Evolutionary conservation across 179 eudicot species (phyloP).

Genomic region (Silene vulgaris): DNA sequence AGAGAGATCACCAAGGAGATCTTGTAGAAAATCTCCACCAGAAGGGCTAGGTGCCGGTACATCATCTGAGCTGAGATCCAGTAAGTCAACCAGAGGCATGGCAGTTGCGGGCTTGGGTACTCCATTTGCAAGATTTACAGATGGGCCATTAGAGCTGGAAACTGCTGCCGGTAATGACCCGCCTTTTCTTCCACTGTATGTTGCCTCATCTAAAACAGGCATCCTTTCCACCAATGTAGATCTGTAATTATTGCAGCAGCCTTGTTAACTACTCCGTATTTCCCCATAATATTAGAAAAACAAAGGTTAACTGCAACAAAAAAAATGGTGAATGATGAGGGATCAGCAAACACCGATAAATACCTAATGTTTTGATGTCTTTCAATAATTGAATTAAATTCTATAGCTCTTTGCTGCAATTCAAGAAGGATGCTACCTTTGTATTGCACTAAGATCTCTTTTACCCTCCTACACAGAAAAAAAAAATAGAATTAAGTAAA

Average conservation of each 20-base stretch:
- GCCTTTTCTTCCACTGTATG: slow-evolving; percentile 62
- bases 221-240: slow-evolving; percentile 79
- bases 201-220: slow-evolving; percentile 98
- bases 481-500: slow-evolving; percentile 5
- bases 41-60: slow-evolving; percentile 66
- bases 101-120: slow-evolving; percentile 59
- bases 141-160: slow-evolving; percentile 59
- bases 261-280: slow-evolving; percentile 4
- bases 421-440: slow-evolving; percentile 84
- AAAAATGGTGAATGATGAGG: slow-evolving; percentile 7
- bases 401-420: slow-evolving; percentile 91
- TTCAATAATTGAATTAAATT: slow-evolving; percentile 72
- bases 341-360: neutral
- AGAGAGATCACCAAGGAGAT: slow-evolving; percentile 76
- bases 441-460: slow-evolving; percentile 54
- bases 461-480: slow-evolving; percentile 59
- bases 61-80: slow-evolving; percentile 82
- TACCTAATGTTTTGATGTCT: slow-evolving; percentile 89
- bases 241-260: slow-evolving; percentile 42
- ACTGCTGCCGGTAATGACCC: slow-evolving; percentile 63
- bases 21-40: slow-evolving; percentile 77
- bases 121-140: slow-evolving; percentile 75
- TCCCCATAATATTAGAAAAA: neutral
- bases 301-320: neutral
- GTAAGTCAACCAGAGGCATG: slow-evolving; percentile 80